Evolutionary conservation across 345 rosid species (phyloP), one percentile per base, ranked within the genome.

Genomic region (Euphorbia tirucalli): DNA sequence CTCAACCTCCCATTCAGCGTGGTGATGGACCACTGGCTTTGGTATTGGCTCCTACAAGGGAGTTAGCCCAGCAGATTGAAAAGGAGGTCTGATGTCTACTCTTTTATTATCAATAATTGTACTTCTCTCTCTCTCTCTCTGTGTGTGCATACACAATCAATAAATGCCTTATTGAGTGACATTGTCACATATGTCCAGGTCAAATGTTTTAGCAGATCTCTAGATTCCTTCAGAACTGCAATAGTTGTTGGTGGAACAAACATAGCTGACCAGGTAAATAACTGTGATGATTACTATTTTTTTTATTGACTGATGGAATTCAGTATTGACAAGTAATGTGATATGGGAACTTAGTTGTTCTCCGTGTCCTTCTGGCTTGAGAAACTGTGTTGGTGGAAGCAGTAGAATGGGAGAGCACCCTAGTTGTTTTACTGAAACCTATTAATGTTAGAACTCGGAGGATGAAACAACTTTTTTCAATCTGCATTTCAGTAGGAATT

Each of bases 171-270:
- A 8, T 22, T 18, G 39, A 9, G 55, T 68, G n/a, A 43, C 41
- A 37, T 25, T 61, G 15, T 49, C 15, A 21, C 66, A 27, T 57
- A 49, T 37, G 65, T 68, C 0, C 70, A 81, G 84, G 82, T 82
- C 35, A 82, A 82, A 70, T 69, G 80, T 62, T 75, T 82, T 78
- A 72, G 82, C 35, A 71, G 80, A 75, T 82, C 82, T 54, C 78
- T 82, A 24, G 85, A 78, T 21, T 65, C 75, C 67, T 82, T 82
- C 73, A 78, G 68, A 66, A 75, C 80, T 60, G 75, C 85, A 18
- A 78, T 82, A 28, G 85, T 82, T 5, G 85, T 82, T 41, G 82
- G 85, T 56, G 85, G 85, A 78, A 82, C 82, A 61, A 82, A 78
- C 71, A 75, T 77, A 1, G 63, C 75, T 55, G 85, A 82, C 41